phyloP scores from a whole-genome alignment of 306 rosid species.

The Cucumis cinereus region DNA sequence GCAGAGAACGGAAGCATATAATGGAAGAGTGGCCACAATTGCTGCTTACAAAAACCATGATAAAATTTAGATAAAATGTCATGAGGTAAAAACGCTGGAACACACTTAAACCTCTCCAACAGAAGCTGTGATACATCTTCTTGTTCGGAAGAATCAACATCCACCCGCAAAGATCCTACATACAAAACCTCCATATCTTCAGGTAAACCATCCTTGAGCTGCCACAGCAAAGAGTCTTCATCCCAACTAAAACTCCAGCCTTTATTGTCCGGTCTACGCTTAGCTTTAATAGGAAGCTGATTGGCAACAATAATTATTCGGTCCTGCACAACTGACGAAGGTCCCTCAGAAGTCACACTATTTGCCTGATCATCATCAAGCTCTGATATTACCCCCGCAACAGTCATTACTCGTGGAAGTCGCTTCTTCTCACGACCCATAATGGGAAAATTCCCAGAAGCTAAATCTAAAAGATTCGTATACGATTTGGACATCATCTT shows the following conservation, averaged over 20 bases:
- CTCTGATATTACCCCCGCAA: conserved; percentile 46
- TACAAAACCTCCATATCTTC: conserved; percentile 58
- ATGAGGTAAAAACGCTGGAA: conserved; percentile 46
- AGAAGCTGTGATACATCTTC: conserved; percentile 48
- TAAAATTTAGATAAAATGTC: conserved; percentile 40
- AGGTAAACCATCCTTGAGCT: conserved; percentile 46
- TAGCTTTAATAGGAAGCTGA: conserved; percentile 47
- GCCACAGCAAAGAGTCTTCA: conserved; percentile 42
- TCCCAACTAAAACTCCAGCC: conserved; percentile 61
- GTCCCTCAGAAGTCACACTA: conserved; percentile 47
- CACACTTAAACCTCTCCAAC: conserved; percentile 54
- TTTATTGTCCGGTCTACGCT: conserved; percentile 40
- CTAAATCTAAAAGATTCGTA: conserved; percentile 50
- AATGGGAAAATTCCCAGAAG: conserved; percentile 46
- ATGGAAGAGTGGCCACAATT: conserved; percentile 60
- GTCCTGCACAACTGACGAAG: conserved; percentile 35
- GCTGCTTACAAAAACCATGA: conserved; percentile 62
- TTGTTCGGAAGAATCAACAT: conserved; percentile 35
- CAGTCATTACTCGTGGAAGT: conserved; percentile 47
- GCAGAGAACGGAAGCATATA: conserved; percentile 61
- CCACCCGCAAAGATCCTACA: conserved; percentile 47
- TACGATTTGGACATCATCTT: conserved; percentile 55
- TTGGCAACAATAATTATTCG: conserved; percentile 46
- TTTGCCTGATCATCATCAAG: conserved; percentile 49
- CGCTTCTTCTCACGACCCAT: conserved; percentile 45